A percentile compares a stretch with the other conserved stretches of the same genome.
Conservation (phyloP, 2,329 filamentous ascomycete species). For the Alternaria novae-zelandiae region DNA sequence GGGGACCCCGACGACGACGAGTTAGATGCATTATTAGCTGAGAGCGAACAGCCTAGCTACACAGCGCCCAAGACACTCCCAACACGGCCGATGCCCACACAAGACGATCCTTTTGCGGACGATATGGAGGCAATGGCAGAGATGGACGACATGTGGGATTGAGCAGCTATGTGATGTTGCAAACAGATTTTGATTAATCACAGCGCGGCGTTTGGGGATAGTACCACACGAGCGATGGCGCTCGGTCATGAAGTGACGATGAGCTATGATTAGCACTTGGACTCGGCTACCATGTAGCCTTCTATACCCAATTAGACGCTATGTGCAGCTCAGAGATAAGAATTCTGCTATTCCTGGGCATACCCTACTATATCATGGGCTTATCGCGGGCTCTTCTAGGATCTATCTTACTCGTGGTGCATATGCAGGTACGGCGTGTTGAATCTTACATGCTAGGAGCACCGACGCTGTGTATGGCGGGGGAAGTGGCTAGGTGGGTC, state of each 20-base stretch:
- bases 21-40: slow-evolving; percentile 62
- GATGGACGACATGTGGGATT: slow-evolving; percentile 46
- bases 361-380: not conserved
- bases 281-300: not conserved
- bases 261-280: not conserved
- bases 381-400: not conserved
- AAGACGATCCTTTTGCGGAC: slow-evolving; percentile 47
- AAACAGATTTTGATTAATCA: slow-evolving; percentile 13
- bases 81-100: slow-evolving; percentile 10
- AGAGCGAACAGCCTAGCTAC: slow-evolving; percentile 42
- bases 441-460: not conserved
- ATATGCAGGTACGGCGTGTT: not conserved
- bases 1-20: slow-evolving; percentile 58
- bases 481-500: slow-evolving; percentile 9
- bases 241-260: not conserved
- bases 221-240: not conserved
- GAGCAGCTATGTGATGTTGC: slow-evolving; percentile 4
- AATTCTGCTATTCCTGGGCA: not conserved
- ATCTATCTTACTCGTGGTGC: not conserved
- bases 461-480: not conserved
- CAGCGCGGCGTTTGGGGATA: slow-evolving; percentile 33
- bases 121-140: slow-evolving; percentile 50
- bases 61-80: slow-evolving; percentile 14
- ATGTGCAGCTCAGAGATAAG: not conserved
- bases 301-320: not conserved